phyloP scores from a whole-genome alignment of 2,329 filamentous ascomycete species.

The Diaporthe amygdali region DNA sequence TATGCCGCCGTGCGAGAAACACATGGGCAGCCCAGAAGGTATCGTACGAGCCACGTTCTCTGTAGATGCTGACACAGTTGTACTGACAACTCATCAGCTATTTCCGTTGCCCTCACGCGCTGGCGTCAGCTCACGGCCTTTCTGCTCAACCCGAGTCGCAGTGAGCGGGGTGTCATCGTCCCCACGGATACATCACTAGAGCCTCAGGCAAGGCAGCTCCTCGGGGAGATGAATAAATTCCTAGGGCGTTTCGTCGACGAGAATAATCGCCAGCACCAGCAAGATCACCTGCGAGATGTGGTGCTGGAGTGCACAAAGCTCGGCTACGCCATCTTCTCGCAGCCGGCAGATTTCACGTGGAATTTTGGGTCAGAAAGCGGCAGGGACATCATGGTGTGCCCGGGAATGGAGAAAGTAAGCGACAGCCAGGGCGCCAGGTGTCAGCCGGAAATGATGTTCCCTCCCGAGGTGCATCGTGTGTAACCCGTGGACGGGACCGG shows the following conservation, averaged over 20 bases:
- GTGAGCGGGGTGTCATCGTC: conserved; percentile 40
- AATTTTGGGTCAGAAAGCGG: not conserved
- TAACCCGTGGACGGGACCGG: not conserved
- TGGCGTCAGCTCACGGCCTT: conserved; percentile 50
- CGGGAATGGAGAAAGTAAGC: conserved; percentile 20
- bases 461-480: conserved; percentile 14
- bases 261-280: conserved; percentile 38
- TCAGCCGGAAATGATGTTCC: conserved; percentile 5
- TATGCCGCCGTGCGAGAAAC: conserved; percentile 34
- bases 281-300: conserved; percentile 43
- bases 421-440: conserved; percentile 17
- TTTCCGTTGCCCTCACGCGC: conserved; percentile 40
- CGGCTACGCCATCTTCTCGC: conserved; percentile 48
- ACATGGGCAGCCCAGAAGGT: conserved; percentile 36
- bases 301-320: conserved; percentile 46
- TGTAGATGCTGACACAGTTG: not conserved
- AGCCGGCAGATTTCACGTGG: conserved; percentile 40
- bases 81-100: conserved; percentile 26
- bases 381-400: conserved; percentile 8
- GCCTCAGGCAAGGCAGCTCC: conserved; percentile 38
- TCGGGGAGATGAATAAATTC: conserved; percentile 39
- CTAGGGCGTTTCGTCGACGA: conserved; percentile 38
- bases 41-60: conserved; percentile 20
- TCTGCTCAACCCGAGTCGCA: conserved; percentile 44
- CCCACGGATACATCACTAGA: conserved; percentile 35